phyloP scores from a whole-genome alignment of 2,329 filamentous ascomycete genomes.

The Tricladium varicosporioides region DNA sequence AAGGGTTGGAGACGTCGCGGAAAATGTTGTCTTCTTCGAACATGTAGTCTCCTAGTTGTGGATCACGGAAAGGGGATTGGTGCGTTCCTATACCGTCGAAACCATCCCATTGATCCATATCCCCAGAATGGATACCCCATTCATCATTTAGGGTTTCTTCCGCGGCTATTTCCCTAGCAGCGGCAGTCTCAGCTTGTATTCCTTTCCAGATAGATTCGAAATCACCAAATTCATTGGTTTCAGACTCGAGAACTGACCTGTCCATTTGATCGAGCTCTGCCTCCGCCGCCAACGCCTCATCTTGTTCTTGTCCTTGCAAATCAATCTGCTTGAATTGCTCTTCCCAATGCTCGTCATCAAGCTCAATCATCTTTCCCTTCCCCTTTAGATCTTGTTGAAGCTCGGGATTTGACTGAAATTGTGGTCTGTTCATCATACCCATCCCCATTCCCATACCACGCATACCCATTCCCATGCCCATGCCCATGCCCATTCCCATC shows the following conservation, averaged over 20 bases:
- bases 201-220: conserved; percentile 89
- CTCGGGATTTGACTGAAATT: conserved; percentile 40
- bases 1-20: conserved; percentile 76
- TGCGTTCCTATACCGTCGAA: conserved; percentile 71
- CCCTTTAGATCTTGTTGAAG: conserved; percentile 57
- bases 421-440: conserved; percentile 42
- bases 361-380: conserved; percentile 91
- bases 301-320: conserved; percentile 51
- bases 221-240: conserved; percentile 75
- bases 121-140: conserved; percentile 62
- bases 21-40: conserved; percentile 96
- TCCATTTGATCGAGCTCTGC: conserved; percentile 85
- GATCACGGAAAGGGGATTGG: conserved; percentile 62
- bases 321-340: conserved; percentile 92
- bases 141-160: conserved; percentile 58
- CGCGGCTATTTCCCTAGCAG: conserved; percentile 66
- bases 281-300: conserved; percentile 37
- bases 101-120: conserved; percentile 76
- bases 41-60: conserved; percentile 82
- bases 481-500: conserved; percentile 47
- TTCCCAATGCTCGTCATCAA: conserved; percentile 94
- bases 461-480: conserved; percentile 48
- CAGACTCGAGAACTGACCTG: conserved; percentile 71
- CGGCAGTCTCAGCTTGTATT: conserved; percentile 73
- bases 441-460: conserved; percentile 47